Conservation (phyloP, 1,284 basidiomycete genomes). For the Moesziomyces antarcticus region DNA sequence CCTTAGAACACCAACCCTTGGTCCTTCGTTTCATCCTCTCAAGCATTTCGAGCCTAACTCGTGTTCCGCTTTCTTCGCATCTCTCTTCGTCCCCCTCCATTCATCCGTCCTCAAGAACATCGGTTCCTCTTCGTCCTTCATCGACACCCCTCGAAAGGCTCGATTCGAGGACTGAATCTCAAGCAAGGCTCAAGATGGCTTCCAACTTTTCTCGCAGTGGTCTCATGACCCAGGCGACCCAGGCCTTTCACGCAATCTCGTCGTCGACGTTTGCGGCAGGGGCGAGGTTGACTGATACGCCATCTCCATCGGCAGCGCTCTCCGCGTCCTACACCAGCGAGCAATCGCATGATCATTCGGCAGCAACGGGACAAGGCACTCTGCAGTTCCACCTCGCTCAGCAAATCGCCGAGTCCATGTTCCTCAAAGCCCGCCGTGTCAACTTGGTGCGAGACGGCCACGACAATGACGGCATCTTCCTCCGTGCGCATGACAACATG, state of each 20-base stretch:
- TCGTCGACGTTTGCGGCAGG: constrained; percentile 16
- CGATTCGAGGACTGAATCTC: no score
- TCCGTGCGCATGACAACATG: constrained; percentile 21
- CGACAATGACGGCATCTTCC: constrained; percentile 32
- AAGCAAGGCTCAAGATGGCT: constrained; percentile 9
- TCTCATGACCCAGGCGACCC: constrained; percentile 30
- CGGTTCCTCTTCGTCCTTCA: no score
- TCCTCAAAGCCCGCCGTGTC: constrained; percentile 30
- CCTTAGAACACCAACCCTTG: no score
- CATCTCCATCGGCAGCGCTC: constrained; percentile 19
- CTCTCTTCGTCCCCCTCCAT: background rate
- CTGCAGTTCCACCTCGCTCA: constrained; percentile 32
- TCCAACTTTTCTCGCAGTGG: constrained; percentile 28
- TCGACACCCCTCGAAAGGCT: no score
- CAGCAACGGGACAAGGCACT: constrained; percentile 6
- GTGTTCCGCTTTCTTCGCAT: background rate
- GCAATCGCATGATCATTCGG: background rate
- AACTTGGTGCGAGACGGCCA: constrained; percentile 21
- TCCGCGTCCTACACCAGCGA: constrained; percentile 20
- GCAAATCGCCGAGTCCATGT: constrained; percentile 32
- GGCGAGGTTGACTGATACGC: constrained; percentile 12
- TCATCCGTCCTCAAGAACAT: no score
- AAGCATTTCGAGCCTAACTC: background rate
- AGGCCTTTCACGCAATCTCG: constrained; percentile 24
- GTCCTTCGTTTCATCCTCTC: no score